These are phyloP conservation scores for Vitis amurensis DNA, from an alignment of 164 flowering plant genomes.

Conservation along the genomic window DNA sequence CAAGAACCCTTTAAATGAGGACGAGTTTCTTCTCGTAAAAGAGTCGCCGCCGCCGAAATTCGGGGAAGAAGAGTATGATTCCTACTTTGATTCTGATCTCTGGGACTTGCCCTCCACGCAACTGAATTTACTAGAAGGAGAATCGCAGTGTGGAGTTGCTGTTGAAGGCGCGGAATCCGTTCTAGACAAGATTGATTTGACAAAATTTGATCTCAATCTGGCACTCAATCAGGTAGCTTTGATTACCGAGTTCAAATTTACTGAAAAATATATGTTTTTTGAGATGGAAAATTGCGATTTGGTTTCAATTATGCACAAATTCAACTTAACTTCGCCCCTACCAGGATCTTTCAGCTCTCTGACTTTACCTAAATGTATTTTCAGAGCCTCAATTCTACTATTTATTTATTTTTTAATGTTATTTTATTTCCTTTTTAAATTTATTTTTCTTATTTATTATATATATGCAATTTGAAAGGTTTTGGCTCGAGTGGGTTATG, in stretches of 20 bases:
- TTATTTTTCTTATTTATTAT: background rate
- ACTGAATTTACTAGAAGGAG: slow-evolving; percentile 30
- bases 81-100: slow-evolving; percentile 76
- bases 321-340: too few species aligned
- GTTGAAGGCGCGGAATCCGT: slow-evolving; percentile 41
- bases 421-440: background rate
- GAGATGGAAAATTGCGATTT: background rate
- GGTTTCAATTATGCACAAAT: background rate
- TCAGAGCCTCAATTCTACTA: background rate
- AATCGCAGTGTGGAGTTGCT: slow-evolving; percentile 10
- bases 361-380: too few species aligned
- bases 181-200: slow-evolving; percentile 35
- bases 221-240: slow-evolving; percentile 54
- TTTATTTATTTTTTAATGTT: background rate
- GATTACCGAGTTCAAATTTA: background rate
- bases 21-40: slow-evolving; percentile 50
- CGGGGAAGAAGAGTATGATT: slow-evolving; percentile 69
- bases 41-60: slow-evolving; percentile 71
- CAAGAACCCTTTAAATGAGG: slow-evolving; percentile 39
- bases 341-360: too few species aligned
- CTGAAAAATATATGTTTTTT: background rate
- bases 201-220: slow-evolving; percentile 48
- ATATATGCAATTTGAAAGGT: slow-evolving; percentile 31
- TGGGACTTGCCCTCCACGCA: slow-evolving; percentile 81
- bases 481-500: slow-evolving; percentile 46